These are phyloP conservation scores for Myxozyma neotropica DNA, from an alignment of 805 yeast genomes.

Conservation along the genomic window DNA sequence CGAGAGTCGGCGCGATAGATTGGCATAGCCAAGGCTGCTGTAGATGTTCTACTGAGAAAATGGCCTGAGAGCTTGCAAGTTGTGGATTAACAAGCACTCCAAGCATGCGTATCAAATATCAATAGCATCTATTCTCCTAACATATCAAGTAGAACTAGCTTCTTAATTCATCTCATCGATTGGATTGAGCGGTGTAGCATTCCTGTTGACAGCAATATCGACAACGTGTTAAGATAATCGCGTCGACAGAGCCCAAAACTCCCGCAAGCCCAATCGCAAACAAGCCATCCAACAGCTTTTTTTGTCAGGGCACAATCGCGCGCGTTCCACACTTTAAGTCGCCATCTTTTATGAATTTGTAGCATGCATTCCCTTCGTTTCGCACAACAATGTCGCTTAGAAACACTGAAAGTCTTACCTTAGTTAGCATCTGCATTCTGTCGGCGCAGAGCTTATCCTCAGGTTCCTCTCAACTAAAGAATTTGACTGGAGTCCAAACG, in stretches of 20 bases:
- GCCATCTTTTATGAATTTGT: too few relatives aligned
- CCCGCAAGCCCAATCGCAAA: not conserved
- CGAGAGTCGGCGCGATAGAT: not conserved
- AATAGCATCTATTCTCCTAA: too few relatives aligned
- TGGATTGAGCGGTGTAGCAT: not conserved
- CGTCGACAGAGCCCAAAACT: not conserved
- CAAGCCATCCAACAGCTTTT: not conserved
- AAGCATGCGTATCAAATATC: too few relatives aligned
- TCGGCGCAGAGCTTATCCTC: conserved; percentile 10
- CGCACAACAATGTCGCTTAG: not conserved
- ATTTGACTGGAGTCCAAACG: not conserved
- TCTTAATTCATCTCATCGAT: not conserved
- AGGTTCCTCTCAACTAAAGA: not conserved
- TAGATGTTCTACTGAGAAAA: not conserved
- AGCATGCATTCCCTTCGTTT: too few relatives aligned
- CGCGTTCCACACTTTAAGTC: too few relatives aligned
- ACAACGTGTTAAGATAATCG: conserved; percentile 12
- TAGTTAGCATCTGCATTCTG: conserved; percentile 78
- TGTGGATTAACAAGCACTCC: too few relatives aligned
- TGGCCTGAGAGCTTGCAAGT: not conserved
- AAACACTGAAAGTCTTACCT: conserved; percentile 48
- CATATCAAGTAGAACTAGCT: not conserved
- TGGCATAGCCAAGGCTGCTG: not conserved
- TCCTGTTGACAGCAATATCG: not conserved
- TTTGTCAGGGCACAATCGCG: too few relatives aligned